These are phyloP conservation scores for Monilinia polystroma DNA, from an alignment of 2,329 filamentous ascomycete genomes.

Conservation along the genomic window DNA sequence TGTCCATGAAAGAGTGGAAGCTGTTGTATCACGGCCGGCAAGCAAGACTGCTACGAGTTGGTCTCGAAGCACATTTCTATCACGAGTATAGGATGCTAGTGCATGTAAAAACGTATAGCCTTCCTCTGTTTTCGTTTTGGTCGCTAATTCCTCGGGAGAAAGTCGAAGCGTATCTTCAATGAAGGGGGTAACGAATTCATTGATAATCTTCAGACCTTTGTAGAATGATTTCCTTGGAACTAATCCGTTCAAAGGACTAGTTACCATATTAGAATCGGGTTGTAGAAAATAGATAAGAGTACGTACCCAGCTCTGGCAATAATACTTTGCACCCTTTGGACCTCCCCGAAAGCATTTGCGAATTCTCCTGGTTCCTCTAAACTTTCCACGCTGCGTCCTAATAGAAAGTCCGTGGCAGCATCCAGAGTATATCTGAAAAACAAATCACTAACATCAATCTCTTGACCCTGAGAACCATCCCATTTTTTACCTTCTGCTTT, in stretches of 20 bases:
- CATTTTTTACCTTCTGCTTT: slow-evolving; percentile 52
- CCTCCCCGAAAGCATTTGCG: slow-evolving; percentile 77
- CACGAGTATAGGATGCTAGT: slow-evolving; percentile 75
- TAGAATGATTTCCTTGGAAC: slow-evolving; percentile 67
- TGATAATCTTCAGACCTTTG: slow-evolving; percentile 63
- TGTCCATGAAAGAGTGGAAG: slow-evolving; percentile 74
- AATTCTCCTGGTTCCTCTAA: slow-evolving; percentile 61
- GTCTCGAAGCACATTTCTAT: slow-evolving; percentile 71
- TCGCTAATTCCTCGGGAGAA: slow-evolving; percentile 67
- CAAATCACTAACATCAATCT: slow-evolving; percentile 70
- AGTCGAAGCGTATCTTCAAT: slow-evolving; percentile 73
- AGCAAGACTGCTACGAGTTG: slow-evolving; percentile 81
- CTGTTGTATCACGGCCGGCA: slow-evolving; percentile 85
- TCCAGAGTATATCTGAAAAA: slow-evolving; percentile 87
- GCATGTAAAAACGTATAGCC: slow-evolving; percentile 85
- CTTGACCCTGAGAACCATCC: slow-evolving; percentile 54
- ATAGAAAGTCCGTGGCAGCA: slow-evolving; percentile 80
- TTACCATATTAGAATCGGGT: slow-evolving; percentile 1
- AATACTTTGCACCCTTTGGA: slow-evolving; percentile 71
- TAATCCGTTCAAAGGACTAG: slow-evolving; percentile 57
- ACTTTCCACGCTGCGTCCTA: slow-evolving; percentile 71
- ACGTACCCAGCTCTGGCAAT: slow-evolving; percentile 61
- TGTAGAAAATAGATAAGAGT: background rate
- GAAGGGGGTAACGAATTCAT: slow-evolving; percentile 73
- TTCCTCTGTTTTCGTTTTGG: slow-evolving; percentile 68